Evolutionary conservation across 1,284 basidiomycete genomes (phyloP).

Genomic region (Apiotrichum sp.): DNA sequence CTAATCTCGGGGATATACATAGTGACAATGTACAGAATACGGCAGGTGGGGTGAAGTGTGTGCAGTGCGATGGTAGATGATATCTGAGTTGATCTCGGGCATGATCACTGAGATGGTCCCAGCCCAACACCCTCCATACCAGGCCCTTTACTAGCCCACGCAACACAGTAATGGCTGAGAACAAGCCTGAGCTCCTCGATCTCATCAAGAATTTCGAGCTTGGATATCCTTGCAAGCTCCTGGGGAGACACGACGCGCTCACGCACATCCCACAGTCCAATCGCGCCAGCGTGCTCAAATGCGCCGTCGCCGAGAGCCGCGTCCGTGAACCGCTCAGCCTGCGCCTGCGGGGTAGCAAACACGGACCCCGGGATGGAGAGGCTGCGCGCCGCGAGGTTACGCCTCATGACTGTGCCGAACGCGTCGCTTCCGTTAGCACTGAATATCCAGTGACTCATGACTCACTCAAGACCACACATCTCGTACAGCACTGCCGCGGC

Average conservation of each 20-base stretch:
- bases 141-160: constrained; percentile 56
- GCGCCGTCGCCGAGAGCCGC: constrained; percentile 33
- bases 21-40: background rate
- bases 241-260: constrained; percentile 51
- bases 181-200: constrained; percentile 86
- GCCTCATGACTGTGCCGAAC: constrained; percentile 81
- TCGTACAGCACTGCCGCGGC: constrained; percentile 64
- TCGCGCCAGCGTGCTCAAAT: constrained; percentile 55
- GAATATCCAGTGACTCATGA: background rate
- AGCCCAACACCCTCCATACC: background rate
- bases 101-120: no score
- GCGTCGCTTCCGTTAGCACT: constrained; percentile 51
- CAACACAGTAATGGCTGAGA: constrained; percentile 76
- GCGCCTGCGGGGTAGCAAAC: constrained; percentile 56
- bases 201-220: constrained; percentile 78
- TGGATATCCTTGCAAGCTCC: constrained; percentile 65
- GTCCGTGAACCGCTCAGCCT: constrained; percentile 58
- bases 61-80: no score
- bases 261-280: constrained; percentile 65
- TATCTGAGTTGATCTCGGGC: no score
- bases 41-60: background rate
- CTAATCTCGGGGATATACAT: background rate
- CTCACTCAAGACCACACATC: constrained; percentile 69
- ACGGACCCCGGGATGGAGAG: constrained; percentile 69
- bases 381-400: constrained; percentile 71